A percentile compares a stretch with the other conserved stretches of the same genome.
phyloP scores from a whole-genome alignment of 768 basidiomycete species.

The Boletus subcaerulescens region DNA sequence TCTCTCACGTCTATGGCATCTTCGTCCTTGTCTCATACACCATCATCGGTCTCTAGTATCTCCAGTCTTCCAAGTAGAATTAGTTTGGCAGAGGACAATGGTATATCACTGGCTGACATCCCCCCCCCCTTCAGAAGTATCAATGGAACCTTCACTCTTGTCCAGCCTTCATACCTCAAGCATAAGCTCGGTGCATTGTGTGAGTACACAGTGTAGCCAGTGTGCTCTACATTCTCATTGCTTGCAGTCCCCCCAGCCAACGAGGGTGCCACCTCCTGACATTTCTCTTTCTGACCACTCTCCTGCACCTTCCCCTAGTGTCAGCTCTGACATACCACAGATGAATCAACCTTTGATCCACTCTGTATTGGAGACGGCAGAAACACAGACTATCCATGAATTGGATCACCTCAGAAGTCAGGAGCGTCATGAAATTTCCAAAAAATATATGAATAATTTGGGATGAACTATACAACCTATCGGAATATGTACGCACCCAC shows the following conservation, averaged over 20 bases:
- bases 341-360: constrained; percentile 48
- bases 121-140: constrained; percentile 30
- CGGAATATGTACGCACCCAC: constrained; percentile 51
- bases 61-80: constrained; percentile 44
- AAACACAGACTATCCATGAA: constrained; percentile 50
- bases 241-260: constrained; percentile 32
- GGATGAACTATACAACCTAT: constrained; percentile 63
- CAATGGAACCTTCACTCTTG: constrained; percentile 58
- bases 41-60: constrained; percentile 37
- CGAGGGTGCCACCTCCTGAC: constrained; percentile 27
- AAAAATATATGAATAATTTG: constrained; percentile 70
- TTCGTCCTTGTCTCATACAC: constrained; percentile 35
- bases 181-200: constrained; percentile 27
- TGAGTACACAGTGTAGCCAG: constrained; percentile 27
- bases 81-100: constrained; percentile 34
- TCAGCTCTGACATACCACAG: constrained; percentile 50
- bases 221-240: background rate
- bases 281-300: constrained; percentile 31
- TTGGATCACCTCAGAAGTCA: constrained; percentile 59
- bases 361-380: constrained; percentile 43
- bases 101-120: constrained; percentile 17
- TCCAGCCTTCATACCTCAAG: constrained; percentile 37
- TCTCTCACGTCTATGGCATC: constrained; percentile 32
- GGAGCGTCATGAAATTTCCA: constrained; percentile 62
- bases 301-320: constrained; percentile 41